A percentile compares a stretch with the other conserved stretches of the same genome.
phyloP scores from a whole-genome alignment of 2,329 filamentous ascomycete species.

The Alternaria atra region DNA sequence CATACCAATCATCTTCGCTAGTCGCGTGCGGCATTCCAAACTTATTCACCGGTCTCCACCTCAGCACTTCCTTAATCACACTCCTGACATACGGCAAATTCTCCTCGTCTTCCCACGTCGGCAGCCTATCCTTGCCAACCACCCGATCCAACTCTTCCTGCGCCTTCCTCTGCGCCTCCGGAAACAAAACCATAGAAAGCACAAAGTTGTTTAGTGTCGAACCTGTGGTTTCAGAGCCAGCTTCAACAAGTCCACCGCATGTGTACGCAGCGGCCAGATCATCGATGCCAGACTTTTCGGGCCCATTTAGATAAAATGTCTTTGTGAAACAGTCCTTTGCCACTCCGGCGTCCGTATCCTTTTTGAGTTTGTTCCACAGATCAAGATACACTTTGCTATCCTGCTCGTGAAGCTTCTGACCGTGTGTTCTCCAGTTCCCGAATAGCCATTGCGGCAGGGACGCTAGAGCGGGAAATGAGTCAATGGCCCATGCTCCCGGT shows the following conservation, averaged over 20 bases:
- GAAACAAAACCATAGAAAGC: constrained; percentile 41
- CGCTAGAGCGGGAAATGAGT: constrained; percentile 41
- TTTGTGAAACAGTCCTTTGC: constrained; percentile 47
- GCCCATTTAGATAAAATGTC: constrained; percentile 46
- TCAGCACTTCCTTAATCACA: constrained; percentile 42
- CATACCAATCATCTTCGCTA: constrained; percentile 46
- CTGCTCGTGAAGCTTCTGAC: constrained; percentile 38
- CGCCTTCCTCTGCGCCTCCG: constrained; percentile 34
- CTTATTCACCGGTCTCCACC: constrained; percentile 45
- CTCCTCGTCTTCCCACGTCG: constrained; percentile 43
- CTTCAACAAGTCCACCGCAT: constrained; percentile 46
- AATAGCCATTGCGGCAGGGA: constrained; percentile 42
- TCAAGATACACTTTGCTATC: constrained; percentile 45
- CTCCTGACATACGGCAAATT: constrained; percentile 48
- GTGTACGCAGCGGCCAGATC: constrained; percentile 48
- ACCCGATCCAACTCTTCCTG: constrained; percentile 43
- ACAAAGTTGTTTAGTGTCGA: constrained; percentile 45
- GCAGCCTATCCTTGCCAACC: constrained; percentile 41
- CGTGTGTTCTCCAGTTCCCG: constrained; percentile 42
- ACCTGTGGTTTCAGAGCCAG: constrained; percentile 45
- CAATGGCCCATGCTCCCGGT: constrained; percentile 40
- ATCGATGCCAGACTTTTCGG: constrained; percentile 44
- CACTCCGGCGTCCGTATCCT: constrained; percentile 39
- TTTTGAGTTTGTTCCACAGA: constrained; percentile 45
- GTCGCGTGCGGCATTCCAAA: constrained; percentile 48